A percentile compares a stretch with the other conserved stretches of the same genome.
Evolutionary conservation across 345 rosid species (phyloP).

Genomic region (Microthlaspi erraticum): DNA sequence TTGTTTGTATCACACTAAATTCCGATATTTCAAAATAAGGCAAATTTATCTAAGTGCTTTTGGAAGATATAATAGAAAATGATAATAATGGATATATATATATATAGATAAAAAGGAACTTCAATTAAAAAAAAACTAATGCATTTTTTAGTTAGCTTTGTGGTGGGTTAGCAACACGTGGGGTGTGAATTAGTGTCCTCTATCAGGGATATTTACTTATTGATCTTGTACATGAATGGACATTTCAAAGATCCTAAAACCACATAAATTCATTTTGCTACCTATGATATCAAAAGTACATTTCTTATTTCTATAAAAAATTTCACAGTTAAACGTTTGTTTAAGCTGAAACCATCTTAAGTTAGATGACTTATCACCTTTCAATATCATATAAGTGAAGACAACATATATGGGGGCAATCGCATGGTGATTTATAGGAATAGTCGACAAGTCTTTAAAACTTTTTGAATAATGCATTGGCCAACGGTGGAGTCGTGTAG

Average conservation of each 20-base stretch:
- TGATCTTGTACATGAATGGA: not conserved
- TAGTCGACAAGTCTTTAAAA: too few species aligned
- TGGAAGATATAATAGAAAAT: conserved; percentile 21
- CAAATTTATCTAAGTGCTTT: conserved; percentile 4
- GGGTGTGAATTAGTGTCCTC: conserved; percentile 17
- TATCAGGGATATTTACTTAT: not conserved
- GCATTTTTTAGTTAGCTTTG: not conserved
- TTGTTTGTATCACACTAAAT: conserved; percentile 8
- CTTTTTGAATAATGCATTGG: too few species aligned
- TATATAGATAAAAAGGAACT: conserved; percentile 6
- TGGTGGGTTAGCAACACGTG: conserved; percentile 16
- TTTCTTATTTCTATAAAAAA: too few species aligned
- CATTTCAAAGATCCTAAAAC: not conserved
- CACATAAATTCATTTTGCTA: not conserved
- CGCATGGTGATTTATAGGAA: too few species aligned
- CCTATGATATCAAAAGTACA: too few species aligned
- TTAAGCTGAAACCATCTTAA: too few species aligned
- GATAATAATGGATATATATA: conserved; percentile 18
- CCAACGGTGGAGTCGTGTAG: too few species aligned
- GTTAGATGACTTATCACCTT: too few species aligned
- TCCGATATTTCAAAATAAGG: conserved; percentile 1
- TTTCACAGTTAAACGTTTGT: too few species aligned
- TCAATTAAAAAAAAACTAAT: not conserved
- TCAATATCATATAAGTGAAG: too few species aligned
- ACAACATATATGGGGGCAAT: too few species aligned